Evolutionary conservation across 2,329 filamentous ascomycete species (phyloP).

Genomic region (Diaporthe sp.): DNA sequence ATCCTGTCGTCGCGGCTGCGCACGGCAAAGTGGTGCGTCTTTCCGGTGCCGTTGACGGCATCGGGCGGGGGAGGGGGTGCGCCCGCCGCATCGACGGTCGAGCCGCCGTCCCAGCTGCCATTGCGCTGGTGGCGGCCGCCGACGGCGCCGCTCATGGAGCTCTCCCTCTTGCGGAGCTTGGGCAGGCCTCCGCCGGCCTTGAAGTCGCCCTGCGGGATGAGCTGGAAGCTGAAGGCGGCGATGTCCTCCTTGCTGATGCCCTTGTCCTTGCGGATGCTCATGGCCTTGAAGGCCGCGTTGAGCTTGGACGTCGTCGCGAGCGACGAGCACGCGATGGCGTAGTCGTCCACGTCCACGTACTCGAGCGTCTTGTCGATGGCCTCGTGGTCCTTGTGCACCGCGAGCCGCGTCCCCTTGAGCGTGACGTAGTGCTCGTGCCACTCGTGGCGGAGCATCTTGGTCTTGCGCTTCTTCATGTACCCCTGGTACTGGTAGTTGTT

Average conservation of each 20-base stretch:
- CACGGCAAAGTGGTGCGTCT: slow-evolving; percentile 95
- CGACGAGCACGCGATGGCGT: slow-evolving; percentile 86
- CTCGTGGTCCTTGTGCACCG: slow-evolving; percentile 77
- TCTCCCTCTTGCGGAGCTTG: slow-evolving; percentile 66
- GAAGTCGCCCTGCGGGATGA: slow-evolving; percentile 75
- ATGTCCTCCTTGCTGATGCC: slow-evolving; percentile 64
- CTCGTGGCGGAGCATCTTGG: slow-evolving; percentile 88
- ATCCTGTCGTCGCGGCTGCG: slow-evolving; percentile 89
- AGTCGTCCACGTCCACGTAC: slow-evolving; percentile 89
- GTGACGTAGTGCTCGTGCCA: slow-evolving; percentile 95
- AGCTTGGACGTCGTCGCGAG: slow-evolving; percentile 83
- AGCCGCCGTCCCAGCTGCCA: slow-evolving; percentile 40
- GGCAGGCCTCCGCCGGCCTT: slow-evolving; percentile 66
- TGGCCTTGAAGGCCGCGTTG: slow-evolving; percentile 86
- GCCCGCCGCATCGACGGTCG: slow-evolving; percentile 36
- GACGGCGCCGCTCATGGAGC: slow-evolving; percentile 52
- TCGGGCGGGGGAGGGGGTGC: slow-evolving; percentile 52
- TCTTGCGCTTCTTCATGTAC: slow-evolving; percentile 95
- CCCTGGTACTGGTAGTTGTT: slow-evolving; percentile 79
- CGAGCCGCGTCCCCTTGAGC: slow-evolving; percentile 79
- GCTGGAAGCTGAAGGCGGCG: slow-evolving; percentile 85
- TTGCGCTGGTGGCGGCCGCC: slow-evolving; percentile 33
- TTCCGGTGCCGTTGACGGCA: slow-evolving; percentile 73
- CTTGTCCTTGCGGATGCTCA: slow-evolving; percentile 72
- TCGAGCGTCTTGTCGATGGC: slow-evolving; percentile 72